A percentile compares a stretch with the other conserved stretches of the same genome.
Conservation (phyloP, 2,329 filamentous ascomycete species). For the Diplodia corticola region DNA sequence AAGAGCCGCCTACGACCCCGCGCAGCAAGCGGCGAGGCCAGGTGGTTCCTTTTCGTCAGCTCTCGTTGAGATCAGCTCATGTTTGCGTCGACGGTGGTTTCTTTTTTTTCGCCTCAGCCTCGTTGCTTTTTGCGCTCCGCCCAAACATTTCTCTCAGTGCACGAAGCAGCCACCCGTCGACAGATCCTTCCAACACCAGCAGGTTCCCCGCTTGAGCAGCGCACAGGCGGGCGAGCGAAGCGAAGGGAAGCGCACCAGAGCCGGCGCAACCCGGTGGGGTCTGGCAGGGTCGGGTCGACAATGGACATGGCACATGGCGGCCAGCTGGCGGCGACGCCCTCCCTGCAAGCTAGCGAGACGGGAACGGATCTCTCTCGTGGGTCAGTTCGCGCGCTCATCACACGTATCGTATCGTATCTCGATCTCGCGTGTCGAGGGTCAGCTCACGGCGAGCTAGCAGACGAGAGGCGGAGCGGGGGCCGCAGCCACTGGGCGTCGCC, state of each 20-base stretch:
- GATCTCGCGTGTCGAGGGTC: neutral
- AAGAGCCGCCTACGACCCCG: neutral
- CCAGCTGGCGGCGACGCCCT: neutral
- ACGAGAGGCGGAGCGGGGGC: neutral
- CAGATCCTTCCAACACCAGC: neutral
- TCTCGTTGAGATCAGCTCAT: constrained; percentile 1
- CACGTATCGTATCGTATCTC: neutral
- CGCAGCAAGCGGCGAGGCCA: neutral
- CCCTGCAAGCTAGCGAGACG: neutral
- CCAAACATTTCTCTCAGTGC: neutral
- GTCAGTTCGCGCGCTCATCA: neutral
- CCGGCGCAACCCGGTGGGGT: neutral
- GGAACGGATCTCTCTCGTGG: neutral
- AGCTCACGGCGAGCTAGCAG: neutral
- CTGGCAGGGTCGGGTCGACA: too few species aligned
- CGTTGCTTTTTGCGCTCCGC: constrained; percentile 2
- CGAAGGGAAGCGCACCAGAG: neutral
- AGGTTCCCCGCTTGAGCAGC: neutral
- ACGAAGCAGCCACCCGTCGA: constrained; percentile 6
- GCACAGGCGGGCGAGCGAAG: neutral
- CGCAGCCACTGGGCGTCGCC: neutral
- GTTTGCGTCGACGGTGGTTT: neutral
- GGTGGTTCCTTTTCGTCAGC: neutral
- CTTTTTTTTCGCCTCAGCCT: neutral
- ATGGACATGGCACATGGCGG: too few species aligned